Evolutionary conservation across 139 green algal genomes (phyloP).

Genomic region (Diplosphaera chodatii): DNA sequence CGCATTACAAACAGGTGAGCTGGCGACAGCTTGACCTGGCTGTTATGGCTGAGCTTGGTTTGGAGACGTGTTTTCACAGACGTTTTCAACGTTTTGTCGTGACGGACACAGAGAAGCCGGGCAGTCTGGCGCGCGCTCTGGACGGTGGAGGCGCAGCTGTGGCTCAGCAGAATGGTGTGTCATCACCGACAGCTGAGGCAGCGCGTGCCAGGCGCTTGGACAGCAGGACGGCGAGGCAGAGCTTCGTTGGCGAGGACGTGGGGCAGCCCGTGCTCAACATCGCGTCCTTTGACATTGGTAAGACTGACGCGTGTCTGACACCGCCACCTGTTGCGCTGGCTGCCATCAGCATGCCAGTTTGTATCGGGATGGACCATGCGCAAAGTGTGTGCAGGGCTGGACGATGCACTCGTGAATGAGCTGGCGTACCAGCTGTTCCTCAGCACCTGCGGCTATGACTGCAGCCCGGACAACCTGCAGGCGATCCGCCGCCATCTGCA

Average conservation of each 20-base stretch:
- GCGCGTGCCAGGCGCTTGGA: neutral
- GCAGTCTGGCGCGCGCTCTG: neutral
- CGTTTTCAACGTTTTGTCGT: too few species aligned
- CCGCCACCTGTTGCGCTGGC: too few species aligned
- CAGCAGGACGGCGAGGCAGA: neutral
- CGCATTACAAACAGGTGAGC: neutral
- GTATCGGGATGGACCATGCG: too few species aligned
- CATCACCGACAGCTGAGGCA: neutral
- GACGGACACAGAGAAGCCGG: neutral
- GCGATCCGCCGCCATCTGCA: neutral
- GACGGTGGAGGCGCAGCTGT: neutral
- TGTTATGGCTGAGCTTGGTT: too few species aligned
- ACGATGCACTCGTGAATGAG: neutral
- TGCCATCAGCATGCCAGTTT: too few species aligned
- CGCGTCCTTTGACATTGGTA: neutral
- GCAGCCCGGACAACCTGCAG: neutral
- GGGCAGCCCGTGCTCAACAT: neutral
- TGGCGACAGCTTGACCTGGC: too few species aligned
- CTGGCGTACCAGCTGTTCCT: constrained; percentile 1
- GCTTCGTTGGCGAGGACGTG: neutral
- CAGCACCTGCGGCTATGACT: neutral
- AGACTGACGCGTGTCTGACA: too few species aligned
- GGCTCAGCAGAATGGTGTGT: neutral
- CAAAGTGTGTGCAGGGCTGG: neutral
- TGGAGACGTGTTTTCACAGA: too few species aligned